These are phyloP conservation scores for Peronospora belbahrii DNA, from an alignment of 352 stramenopile genomes.

Conservation along the genomic window DNA sequence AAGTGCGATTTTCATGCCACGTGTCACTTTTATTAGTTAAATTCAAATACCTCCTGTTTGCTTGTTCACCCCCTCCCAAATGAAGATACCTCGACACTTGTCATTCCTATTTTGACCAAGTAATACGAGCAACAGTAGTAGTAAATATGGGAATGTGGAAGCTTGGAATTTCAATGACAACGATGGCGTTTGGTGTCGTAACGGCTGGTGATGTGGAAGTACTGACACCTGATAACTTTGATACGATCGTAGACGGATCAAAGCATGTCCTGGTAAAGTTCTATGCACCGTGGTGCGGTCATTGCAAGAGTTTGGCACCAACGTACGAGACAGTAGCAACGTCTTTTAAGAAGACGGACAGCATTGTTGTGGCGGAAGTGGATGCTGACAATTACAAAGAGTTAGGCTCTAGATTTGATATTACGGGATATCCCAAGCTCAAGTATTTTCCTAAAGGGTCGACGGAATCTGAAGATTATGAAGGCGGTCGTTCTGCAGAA, in stretches of 20 bases:
- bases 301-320: conserved; percentile 86
- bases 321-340: conserved; percentile 81
- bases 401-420: conserved; percentile 72
- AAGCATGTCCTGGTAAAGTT: conserved; percentile 86
- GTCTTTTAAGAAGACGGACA: conserved; percentile 79
- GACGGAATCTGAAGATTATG: conserved; percentile 81
- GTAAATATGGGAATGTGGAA: conserved; percentile 51
- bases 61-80: too few relatives aligned
- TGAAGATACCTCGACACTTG: too few relatives aligned
- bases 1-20: too few relatives aligned
- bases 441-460: conserved; percentile 86
- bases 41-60: too few relatives aligned
- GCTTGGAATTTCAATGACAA: conserved; percentile 36
- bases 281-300: conserved; percentile 87
- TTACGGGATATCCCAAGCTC: conserved; percentile 90
- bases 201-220: conserved; percentile 67
- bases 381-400: conserved; percentile 85
- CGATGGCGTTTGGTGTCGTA: conserved; percentile 42
- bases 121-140: background rate
- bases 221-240: conserved; percentile 78
- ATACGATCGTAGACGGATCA: conserved; percentile 71
- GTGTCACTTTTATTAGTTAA: too few relatives aligned
- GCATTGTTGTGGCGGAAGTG: conserved; percentile 85
- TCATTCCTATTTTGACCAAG: conserved; percentile 26
- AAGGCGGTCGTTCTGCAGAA: conserved; percentile 75